phyloP scores from a whole-genome alignment of 805 yeast genomes.

The Diddensiella santjacobensis region DNA sequence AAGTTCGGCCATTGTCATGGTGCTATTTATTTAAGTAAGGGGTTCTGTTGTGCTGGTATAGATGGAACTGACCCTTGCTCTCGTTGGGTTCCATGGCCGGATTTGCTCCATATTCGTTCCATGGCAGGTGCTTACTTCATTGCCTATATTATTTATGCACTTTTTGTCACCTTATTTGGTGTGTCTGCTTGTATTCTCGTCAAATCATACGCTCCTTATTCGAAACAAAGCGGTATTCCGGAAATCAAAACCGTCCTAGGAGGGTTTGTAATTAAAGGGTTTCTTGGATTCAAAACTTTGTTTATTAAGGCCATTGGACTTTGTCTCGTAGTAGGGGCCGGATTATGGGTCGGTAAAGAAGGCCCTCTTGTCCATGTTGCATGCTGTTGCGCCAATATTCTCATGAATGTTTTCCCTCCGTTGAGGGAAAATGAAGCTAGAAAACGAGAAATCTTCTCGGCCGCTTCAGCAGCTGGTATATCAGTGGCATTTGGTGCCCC shows the following conservation, averaged over 20 bases:
- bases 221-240: constrained; percentile 62
- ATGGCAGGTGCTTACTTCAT: constrained; percentile 31
- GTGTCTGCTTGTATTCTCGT: constrained; percentile 37
- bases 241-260: constrained; percentile 66
- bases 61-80: constrained; percentile 37
- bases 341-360: constrained; percentile 80
- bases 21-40: constrained; percentile 59
- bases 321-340: constrained; percentile 65
- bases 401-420: constrained; percentile 35
- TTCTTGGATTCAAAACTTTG: constrained; percentile 52
- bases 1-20: constrained; percentile 70
- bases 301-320: constrained; percentile 55
- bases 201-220: constrained; percentile 34
- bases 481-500: constrained; percentile 85
- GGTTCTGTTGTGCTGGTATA: constrained; percentile 73
- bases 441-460: constrained; percentile 59
- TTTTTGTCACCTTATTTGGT: constrained; percentile 40
- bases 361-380: constrained; percentile 84
- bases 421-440: constrained; percentile 49
- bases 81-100: constrained; percentile 35
- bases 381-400: constrained; percentile 49
- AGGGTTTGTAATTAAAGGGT: constrained; percentile 55
- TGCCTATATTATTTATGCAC: constrained; percentile 38
- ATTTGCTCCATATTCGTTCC: constrained; percentile 1
- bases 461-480: constrained; percentile 81